A percentile compares a stretch with the other conserved stretches of the same genome.
Evolutionary conservation across 768 basidiomycete species (phyloP).

Genomic region (Boletus sensibilis): DNA sequence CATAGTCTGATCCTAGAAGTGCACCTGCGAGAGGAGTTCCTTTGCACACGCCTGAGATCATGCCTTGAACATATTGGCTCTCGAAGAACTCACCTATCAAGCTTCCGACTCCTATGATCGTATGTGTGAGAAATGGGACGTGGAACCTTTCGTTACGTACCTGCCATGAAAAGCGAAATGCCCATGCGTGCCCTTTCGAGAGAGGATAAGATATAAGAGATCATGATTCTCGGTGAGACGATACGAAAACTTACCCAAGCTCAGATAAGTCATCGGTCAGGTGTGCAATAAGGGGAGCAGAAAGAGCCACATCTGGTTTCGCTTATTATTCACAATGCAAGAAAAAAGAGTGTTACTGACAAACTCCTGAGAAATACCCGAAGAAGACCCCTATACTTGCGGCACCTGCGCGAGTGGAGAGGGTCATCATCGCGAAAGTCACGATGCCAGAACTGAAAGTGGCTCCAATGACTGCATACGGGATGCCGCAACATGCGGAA

Average conservation of each 20-base stretch:
- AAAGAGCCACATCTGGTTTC: constrained; percentile 36
- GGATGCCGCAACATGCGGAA: constrained; percentile 41
- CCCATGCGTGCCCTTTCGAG: constrained; percentile 39
- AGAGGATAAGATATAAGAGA: constrained; percentile 16
- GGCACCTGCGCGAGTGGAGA: constrained; percentile 38
- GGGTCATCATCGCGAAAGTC: constrained; percentile 43
- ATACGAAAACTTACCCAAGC: constrained; percentile 40
- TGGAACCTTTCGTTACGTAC: constrained; percentile 25
- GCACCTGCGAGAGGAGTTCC: constrained; percentile 58
- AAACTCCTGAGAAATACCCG: constrained; percentile 50
- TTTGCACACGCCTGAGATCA: constrained; percentile 24
- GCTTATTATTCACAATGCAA: not conserved
- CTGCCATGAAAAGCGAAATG: constrained; percentile 47
- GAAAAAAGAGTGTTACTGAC: constrained; percentile 26
- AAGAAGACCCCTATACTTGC: constrained; percentile 42
- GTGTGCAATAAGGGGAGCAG: constrained; percentile 43
- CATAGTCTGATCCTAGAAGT: constrained; percentile 47
- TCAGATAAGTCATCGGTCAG: constrained; percentile 46
- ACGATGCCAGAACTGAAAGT: constrained; percentile 36
- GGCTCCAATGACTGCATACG: constrained; percentile 41
- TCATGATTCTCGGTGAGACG: not conserved
- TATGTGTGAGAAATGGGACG: not conserved
- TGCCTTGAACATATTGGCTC: constrained; percentile 1
- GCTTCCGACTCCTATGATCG: constrained; percentile 24
- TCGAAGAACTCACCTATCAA: constrained; percentile 18